phyloP scores from a whole-genome alignment of 768 basidiomycete genomes.

The Boletus rubescentipes region DNA sequence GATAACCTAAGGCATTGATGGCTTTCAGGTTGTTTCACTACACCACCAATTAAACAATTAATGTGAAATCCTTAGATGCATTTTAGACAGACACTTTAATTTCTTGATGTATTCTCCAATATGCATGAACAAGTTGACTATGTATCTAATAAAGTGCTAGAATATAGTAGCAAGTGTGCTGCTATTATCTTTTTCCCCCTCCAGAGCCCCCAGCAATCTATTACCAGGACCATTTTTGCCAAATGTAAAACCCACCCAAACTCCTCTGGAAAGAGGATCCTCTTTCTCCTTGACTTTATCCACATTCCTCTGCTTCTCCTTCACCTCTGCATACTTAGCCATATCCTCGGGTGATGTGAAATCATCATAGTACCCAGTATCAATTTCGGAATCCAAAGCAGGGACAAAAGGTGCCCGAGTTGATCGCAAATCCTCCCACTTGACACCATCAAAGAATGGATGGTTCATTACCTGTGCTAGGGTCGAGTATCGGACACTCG shows the following conservation, averaged over 20 bases:
- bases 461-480: conserved; percentile 71
- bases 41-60: too few relatives aligned
- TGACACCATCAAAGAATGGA: conserved; percentile 76
- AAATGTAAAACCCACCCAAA: conserved; percentile 92
- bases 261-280: conserved; percentile 65
- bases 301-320: conserved; percentile 95
- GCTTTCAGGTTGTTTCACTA: too few relatives aligned
- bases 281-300: conserved; percentile 90
- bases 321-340: conserved; percentile 98
- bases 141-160: conserved; percentile 24
- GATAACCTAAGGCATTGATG: too few relatives aligned
- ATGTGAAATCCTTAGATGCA: too few relatives aligned
- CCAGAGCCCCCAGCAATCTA: conserved; percentile 24
- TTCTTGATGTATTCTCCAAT: too few relatives aligned
- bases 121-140: too few relatives aligned
- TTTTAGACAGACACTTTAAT: too few relatives aligned
- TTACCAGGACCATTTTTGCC: conserved; percentile 79
- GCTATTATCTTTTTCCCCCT: conserved; percentile 42
- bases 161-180: conserved; percentile 62
- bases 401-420: conserved; percentile 90
- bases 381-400: conserved; percentile 88
- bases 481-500: conserved; percentile 74
- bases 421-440: conserved; percentile 79
- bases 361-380: conserved; percentile 94
- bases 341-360: conserved; percentile 89